A percentile compares a stretch with the other conserved stretches of the same genome.
Conservation (phyloP, 371 early-diverging fungal genomes). For the Circinella minor region DNA sequence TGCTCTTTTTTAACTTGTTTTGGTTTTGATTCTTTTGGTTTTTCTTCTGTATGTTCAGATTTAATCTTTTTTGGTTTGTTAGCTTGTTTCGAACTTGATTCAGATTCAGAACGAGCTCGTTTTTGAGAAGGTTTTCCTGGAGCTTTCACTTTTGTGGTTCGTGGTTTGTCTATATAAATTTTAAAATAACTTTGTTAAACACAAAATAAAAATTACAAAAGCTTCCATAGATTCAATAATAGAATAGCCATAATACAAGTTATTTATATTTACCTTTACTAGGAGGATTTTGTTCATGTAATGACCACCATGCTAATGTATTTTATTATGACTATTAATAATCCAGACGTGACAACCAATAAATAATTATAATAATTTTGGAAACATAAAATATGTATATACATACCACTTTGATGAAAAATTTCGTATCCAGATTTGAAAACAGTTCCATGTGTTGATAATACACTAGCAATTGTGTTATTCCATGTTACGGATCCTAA, state of each 20-base stretch:
- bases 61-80: constrained; percentile 15
- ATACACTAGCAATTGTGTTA: constrained; percentile 79
- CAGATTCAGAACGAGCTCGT: not conserved
- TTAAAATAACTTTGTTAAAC: not conserved
- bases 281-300: constrained; percentile 56
- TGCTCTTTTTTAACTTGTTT: constrained; percentile 2
- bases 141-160: constrained; percentile 25
- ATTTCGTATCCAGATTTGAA: constrained; percentile 84
- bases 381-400: not conserved
- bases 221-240: too few relatives aligned
- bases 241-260: not conserved
- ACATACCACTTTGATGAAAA: constrained; percentile 48
- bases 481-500: constrained; percentile 72
- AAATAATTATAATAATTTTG: too few relatives aligned
- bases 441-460: constrained; percentile 77
- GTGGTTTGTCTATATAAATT: not conserved
- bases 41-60: not conserved
- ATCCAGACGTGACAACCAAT: too few relatives aligned
- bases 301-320: constrained; percentile 64
- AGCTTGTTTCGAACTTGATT: not conserved
- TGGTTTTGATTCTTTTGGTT: not conserved
- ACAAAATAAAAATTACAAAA: too few relatives aligned
- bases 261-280: constrained; percentile 35
- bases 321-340: not conserved
- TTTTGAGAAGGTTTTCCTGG: constrained; percentile 8